Evolutionary conservation across 768 basidiomycete genomes (phyloP), one percentile per base, ranked within the genome.

Genomic region (Pleurotus platypus): DNA sequence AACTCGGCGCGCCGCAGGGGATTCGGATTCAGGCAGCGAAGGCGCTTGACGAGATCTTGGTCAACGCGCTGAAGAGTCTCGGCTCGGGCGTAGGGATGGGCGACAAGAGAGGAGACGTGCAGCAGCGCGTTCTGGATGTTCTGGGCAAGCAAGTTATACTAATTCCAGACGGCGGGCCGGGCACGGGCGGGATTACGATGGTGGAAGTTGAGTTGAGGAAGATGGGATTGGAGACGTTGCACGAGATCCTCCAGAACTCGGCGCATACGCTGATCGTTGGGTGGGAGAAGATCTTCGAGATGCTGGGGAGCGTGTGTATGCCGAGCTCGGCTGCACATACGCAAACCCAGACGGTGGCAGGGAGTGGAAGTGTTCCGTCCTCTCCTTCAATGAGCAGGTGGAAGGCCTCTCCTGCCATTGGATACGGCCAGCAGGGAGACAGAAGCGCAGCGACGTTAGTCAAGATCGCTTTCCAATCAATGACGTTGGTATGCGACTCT

Each of bases 401-500:
- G 49, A 78, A 76, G 22, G 12, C n/a, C 22, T 54, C 51, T 9
- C 51, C 66, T 77, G 55, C 73, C 78, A 2, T 71, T 82, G 4
- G 84, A 83, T 4, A 63, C 86, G 27, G 82, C 85, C 0, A 78
- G 73, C 82, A 3, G 81, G 71, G 16, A 3, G 43, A n/a, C 43
- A 45, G 16, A 65, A 85, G 83, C 54, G 88, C 90, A 59, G 81
- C 80, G 1, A 76, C 82, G 0, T 79, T 97, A 9, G 87, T 98
- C 49, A 91, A 97, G 70, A 91, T 94, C 42, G 94, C 93, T 0
- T 98, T 97, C 73, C 92, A 95, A 59, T 95, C 92, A 0, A 73
- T 98, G 59, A 98, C 92, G 4, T 74, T 99, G 7, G 93, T 98
- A 18, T 98, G 94, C 70, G 96, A 99, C 67, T 92, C 92, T 2